A percentile compares a stretch with the other conserved stretches of the same genome.
phyloP scores from a whole-genome alignment of 1,284 basidiomycete genomes.

The Marasmius fiardii region DNA sequence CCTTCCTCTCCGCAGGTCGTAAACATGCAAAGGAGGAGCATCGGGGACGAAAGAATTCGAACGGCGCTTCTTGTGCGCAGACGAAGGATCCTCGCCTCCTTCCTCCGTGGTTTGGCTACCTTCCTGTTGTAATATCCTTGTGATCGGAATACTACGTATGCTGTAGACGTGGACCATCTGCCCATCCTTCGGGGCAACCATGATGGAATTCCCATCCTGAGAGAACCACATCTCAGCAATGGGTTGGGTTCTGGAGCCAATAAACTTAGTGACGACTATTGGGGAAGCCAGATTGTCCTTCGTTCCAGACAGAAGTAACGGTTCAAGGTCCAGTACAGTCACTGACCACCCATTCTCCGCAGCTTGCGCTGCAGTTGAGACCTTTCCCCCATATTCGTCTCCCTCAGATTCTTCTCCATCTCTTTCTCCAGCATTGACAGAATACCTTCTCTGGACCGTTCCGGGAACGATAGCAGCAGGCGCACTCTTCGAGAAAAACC shows the following conservation, averaged over 20 bases:
- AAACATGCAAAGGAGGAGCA: conserved; percentile 54
- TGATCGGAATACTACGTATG: conserved; percentile 34
- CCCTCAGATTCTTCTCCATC: conserved; percentile 6
- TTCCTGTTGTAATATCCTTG: not conserved
- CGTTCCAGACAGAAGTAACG: conserved; percentile 26
- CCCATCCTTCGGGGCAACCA: conserved; percentile 59
- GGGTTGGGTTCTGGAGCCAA: conserved; percentile 42
- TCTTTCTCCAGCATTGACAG: conserved; percentile 10
- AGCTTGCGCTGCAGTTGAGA: not conserved
- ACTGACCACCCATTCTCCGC: conserved; percentile 39
- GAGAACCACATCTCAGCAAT: conserved; percentile 58
- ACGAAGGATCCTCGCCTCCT: not conserved
- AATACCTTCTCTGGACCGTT: conserved; percentile 5
- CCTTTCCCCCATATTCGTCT: conserved; percentile 2
- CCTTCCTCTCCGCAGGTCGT: conserved; percentile 68
- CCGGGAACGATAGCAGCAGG: conserved; percentile 38
- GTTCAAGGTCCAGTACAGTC: conserved; percentile 51
- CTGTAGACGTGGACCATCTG: conserved; percentile 57
- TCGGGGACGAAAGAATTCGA: conserved; percentile 10
- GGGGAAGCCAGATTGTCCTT: conserved; percentile 15
- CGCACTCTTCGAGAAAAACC: conserved; percentile 63
- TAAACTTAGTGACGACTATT: conserved; percentile 43
- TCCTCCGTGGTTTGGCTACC: not conserved
- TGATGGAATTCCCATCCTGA: conserved; percentile 53
- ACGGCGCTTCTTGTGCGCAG: conserved; percentile 13